Evolutionary conservation across 805 yeast genomes (phyloP).

Genomic region (Cyberlindnera mrakii): DNA sequence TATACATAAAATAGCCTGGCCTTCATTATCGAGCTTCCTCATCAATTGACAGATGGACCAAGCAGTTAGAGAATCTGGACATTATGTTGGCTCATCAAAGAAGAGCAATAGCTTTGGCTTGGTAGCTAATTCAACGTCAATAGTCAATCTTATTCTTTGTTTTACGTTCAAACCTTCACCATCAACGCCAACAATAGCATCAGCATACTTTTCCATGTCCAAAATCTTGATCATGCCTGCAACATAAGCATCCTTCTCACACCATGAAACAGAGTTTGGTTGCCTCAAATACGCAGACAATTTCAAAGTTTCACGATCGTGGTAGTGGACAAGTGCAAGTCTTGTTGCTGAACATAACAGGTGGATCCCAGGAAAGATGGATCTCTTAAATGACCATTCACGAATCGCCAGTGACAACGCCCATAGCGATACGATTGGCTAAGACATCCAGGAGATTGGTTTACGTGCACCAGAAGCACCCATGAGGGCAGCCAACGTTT

Average conservation of each 20-base stretch:
- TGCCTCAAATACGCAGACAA: conserved; percentile 68
- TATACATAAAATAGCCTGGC: conserved; percentile 64
- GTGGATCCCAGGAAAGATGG: conserved; percentile 51
- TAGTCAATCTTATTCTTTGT: conserved; percentile 60
- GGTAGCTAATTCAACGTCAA: conserved; percentile 64
- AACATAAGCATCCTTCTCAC: conserved; percentile 61
- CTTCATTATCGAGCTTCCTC: conserved; percentile 53
- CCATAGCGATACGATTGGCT: conserved; percentile 67
- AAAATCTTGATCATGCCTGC: conserved; percentile 57
- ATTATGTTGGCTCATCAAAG: conserved; percentile 66
- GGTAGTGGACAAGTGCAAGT: conserved; percentile 57
- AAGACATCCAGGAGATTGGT: conserved; percentile 68
- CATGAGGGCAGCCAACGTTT: conserved; percentile 73
- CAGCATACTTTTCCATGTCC: conserved; percentile 60
- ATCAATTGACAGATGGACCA: conserved; percentile 59
- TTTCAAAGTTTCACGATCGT: conserved; percentile 69
- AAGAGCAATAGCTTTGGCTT: conserved; percentile 55
- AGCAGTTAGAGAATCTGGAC: conserved; percentile 63
- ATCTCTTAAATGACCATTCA: conserved; percentile 57
- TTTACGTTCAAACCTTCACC: conserved; percentile 66
- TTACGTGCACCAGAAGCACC: conserved; percentile 82
- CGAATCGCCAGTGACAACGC: conserved; percentile 67
- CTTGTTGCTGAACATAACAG: conserved; percentile 71
- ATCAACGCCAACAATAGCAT: conserved; percentile 68
- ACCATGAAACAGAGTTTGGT: conserved; percentile 42